Evolutionary conservation across 176 grass and related monocot genomes (phyloP).

Genomic region (Zea luxurians): DNA sequence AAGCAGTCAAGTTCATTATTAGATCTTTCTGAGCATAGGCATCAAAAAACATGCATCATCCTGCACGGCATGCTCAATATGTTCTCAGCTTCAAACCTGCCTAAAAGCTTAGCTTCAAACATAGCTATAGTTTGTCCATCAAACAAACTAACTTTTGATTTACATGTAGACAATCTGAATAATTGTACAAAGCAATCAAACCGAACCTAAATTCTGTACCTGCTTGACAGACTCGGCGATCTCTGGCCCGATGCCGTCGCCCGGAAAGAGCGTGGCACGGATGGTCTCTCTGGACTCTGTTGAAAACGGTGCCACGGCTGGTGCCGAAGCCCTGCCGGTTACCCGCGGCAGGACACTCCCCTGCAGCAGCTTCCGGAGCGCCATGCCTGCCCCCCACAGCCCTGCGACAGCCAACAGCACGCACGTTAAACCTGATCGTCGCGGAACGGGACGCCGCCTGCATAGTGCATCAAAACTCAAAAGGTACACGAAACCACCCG

Average conservation of each 20-base stretch:
- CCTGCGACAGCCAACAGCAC: slow-evolving; percentile 28
- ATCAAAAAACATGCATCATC: not conserved
- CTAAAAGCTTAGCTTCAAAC: slow-evolving; percentile 2
- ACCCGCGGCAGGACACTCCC: slow-evolving; percentile 50
- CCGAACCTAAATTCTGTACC: slow-evolving; percentile 33
- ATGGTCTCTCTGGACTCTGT: slow-evolving; percentile 47
- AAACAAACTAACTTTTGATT: not conserved
- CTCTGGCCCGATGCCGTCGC: slow-evolving; percentile 94
- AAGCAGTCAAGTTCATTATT: not conserved
- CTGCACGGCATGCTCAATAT: not conserved
- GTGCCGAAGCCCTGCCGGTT: slow-evolving; percentile 22
- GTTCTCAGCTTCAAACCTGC: not conserved
- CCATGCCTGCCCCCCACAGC: slow-evolving; percentile 46
- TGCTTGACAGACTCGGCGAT: slow-evolving; percentile 91
- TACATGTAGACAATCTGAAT: not conserved
- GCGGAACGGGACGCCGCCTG: not conserved
- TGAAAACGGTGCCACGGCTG: slow-evolving; percentile 33
- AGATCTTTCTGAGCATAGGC: not conserved
- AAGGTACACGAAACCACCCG: not conserved
- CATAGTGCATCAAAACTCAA: not conserved
- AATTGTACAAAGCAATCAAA: not conserved
- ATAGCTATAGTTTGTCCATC: not conserved
- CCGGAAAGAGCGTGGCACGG: slow-evolving; percentile 86
- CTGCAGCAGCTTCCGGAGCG: slow-evolving; percentile 56
- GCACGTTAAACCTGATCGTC: not conserved